Conservation (phyloP, 2,329 filamentous ascomycete species). For the Fusarium pininemorale region DNA sequence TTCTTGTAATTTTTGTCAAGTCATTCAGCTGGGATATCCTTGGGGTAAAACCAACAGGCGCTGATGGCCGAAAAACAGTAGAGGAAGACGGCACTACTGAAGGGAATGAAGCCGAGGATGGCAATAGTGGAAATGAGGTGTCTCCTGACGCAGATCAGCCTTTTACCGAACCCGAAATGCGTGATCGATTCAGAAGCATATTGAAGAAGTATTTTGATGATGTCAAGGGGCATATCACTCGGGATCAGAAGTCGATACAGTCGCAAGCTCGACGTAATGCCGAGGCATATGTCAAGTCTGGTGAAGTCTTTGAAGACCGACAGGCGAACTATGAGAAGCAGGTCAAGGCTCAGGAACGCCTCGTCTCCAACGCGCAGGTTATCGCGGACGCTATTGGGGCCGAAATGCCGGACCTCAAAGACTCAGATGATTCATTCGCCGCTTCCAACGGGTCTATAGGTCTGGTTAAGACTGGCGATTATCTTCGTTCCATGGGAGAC, state of each 20-base stretch:
- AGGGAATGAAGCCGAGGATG: constrained; percentile 50
- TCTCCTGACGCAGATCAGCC: constrained; percentile 70
- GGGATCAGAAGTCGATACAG: constrained; percentile 90
- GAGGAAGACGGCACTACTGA: constrained; percentile 79
- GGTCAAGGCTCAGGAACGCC: constrained; percentile 88
- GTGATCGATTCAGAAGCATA: constrained; percentile 86
- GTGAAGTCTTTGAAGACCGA: constrained; percentile 96
- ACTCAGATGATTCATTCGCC: constrained; percentile 76
- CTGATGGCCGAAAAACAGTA: constrained; percentile 84
- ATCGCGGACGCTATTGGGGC: constrained; percentile 87
- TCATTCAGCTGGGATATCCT: constrained; percentile 95
- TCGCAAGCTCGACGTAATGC: constrained; percentile 93
- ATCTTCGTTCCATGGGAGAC: constrained; percentile 87
- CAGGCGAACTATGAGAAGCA: constrained; percentile 96
- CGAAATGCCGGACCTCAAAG: constrained; percentile 93
- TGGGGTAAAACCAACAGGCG: constrained; percentile 75
- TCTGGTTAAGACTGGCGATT: constrained; percentile 92
- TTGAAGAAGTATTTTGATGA: constrained; percentile 91
- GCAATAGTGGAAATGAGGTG: constrained; percentile 32
- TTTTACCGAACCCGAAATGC: constrained; percentile 78
- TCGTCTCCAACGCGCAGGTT: constrained; percentile 89
- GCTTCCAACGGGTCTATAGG: constrained; percentile 82
- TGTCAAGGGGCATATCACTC: constrained; percentile 85
- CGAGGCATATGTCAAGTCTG: constrained; percentile 97
- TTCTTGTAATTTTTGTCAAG: constrained; percentile 96